Conservation (phyloP, 2,329 filamentous ascomycete genomes). For the Lecanoromycetidae sp. region DNA sequence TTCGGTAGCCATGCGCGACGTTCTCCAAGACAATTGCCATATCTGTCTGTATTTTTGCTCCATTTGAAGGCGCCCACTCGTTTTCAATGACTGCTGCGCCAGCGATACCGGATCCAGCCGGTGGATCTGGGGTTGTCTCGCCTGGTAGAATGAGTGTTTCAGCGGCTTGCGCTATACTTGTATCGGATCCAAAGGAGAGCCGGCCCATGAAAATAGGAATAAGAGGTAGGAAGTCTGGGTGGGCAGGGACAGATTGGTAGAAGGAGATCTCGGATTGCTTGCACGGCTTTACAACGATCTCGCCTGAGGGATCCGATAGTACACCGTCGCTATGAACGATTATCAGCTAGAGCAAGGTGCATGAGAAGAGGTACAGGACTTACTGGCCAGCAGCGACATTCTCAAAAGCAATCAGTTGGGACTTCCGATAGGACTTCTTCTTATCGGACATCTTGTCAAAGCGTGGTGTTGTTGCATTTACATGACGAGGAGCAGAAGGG, state of each 20-base stretch:
- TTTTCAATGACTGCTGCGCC: constrained; percentile 22
- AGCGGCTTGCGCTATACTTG: constrained; percentile 26
- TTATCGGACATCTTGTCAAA: constrained; percentile 10
- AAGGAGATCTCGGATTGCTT: constrained; percentile 76
- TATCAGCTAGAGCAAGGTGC: not conserved
- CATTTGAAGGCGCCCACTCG: constrained; percentile 39
- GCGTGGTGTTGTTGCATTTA: not conserved
- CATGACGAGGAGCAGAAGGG: constrained; percentile 6
- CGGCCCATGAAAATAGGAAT: constrained; percentile 81
- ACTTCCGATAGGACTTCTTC: constrained; percentile 15
- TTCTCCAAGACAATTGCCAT: constrained; percentile 78
- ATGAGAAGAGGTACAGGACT: constrained; percentile 29
- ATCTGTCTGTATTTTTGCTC: constrained; percentile 60
- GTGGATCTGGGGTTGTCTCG: constrained; percentile 19
- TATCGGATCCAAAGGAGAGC: constrained; percentile 51
- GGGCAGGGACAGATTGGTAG: constrained; percentile 62
- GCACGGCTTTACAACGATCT: constrained; percentile 89
- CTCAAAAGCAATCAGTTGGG: constrained; percentile 54
- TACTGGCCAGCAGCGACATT: constrained; percentile 77
- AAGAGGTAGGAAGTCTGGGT: constrained; percentile 62
- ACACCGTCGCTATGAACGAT: constrained; percentile 62
- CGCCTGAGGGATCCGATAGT: constrained; percentile 68
- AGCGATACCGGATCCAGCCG: constrained; percentile 20
- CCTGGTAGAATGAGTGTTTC: constrained; percentile 19
- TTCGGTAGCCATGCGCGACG: constrained; percentile 63